phyloP scores from a whole-genome alignment of 495 filamentous ascomycete species.

The Podospora pseudocomata region DNA sequence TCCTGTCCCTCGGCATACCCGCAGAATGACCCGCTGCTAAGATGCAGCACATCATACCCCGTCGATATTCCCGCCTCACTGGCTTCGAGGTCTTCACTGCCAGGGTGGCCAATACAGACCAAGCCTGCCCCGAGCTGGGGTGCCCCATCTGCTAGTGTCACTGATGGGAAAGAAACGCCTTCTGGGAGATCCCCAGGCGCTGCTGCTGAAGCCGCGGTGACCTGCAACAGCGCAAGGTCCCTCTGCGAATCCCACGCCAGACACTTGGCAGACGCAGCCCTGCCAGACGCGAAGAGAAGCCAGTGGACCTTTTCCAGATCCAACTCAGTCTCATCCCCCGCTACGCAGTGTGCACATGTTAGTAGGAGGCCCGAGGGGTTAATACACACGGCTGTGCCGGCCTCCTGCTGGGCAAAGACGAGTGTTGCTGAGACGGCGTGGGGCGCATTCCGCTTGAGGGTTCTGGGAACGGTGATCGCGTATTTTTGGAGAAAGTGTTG shows the following conservation, averaged over 20 bases:
- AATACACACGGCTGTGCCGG: conserved; percentile 48
- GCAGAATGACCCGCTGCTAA: conserved; percentile 36
- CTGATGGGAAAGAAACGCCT: neutral
- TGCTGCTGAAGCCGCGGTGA: conserved; percentile 27
- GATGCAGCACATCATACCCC: conserved; percentile 43
- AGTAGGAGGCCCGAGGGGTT: conserved; percentile 39
- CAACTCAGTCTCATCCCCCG: conserved; percentile 31
- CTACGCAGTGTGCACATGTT: conserved; percentile 48
- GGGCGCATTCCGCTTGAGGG: neutral
- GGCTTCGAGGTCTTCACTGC: conserved; percentile 45
- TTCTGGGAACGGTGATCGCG: neutral
- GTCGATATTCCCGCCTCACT: conserved; percentile 27
- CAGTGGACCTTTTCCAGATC: conserved; percentile 27
- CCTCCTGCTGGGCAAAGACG: conserved; percentile 48
- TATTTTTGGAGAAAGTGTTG: neutral
- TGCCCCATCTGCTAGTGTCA: conserved; percentile 9
- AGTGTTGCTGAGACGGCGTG: conserved; percentile 33
- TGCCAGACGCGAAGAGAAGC: conserved; percentile 40
- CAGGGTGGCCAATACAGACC: conserved; percentile 44
- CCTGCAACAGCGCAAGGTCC: conserved; percentile 41
- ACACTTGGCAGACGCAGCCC: conserved; percentile 35
- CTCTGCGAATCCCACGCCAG: conserved; percentile 36
- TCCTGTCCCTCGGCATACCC: conserved; percentile 40
- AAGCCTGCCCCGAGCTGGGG: conserved; percentile 14
- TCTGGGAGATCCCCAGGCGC: neutral